Conservation (phyloP, 2,329 filamentous ascomycete genomes). For the Neodidymelliopsis sp. region DNA sequence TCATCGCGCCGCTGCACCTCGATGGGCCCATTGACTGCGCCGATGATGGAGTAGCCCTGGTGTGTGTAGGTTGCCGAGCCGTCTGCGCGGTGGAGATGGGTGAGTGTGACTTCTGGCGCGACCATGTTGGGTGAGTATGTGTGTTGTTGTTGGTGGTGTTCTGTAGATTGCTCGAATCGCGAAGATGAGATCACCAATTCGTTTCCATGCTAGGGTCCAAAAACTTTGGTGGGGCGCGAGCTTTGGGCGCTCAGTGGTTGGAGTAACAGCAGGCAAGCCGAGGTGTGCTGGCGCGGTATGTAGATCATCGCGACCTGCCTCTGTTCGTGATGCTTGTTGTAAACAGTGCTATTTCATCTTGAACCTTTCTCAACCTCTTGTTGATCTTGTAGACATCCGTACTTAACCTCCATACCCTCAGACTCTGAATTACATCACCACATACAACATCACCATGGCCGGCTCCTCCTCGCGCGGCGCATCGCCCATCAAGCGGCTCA, state of each 20-base stretch:
- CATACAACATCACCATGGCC: conserved; percentile 32
- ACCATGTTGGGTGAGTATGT: conserved; percentile 27
- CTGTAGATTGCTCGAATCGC: background rate
- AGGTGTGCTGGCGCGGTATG: conserved; percentile 30
- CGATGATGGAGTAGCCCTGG: conserved; percentile 80
- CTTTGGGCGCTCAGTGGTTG: conserved; percentile 28
- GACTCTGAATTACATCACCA: no score
- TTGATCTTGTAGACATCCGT: background rate
- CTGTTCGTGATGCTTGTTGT: background rate
- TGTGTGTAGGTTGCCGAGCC: conserved; percentile 81
- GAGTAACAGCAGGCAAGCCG: conserved; percentile 29
- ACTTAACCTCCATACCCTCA: no score
- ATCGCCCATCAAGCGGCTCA: conserved; percentile 64
- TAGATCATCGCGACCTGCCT: conserved; percentile 5
- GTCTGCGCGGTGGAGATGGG: conserved; percentile 72
- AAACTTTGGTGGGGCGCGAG: conserved; percentile 37
- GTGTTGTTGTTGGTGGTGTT: background rate
- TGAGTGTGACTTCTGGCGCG: conserved; percentile 41
- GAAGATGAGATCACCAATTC: conserved; percentile 19
- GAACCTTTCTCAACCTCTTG: background rate
- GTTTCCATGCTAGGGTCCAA: conserved; percentile 24
- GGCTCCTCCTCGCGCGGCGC: conserved; percentile 42
- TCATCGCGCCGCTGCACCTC: conserved; percentile 90
- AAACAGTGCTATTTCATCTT: background rate
- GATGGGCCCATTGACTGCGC: conserved; percentile 89